Conservation (phyloP, 805 yeast species). For the Yarrowia sp. region DNA sequence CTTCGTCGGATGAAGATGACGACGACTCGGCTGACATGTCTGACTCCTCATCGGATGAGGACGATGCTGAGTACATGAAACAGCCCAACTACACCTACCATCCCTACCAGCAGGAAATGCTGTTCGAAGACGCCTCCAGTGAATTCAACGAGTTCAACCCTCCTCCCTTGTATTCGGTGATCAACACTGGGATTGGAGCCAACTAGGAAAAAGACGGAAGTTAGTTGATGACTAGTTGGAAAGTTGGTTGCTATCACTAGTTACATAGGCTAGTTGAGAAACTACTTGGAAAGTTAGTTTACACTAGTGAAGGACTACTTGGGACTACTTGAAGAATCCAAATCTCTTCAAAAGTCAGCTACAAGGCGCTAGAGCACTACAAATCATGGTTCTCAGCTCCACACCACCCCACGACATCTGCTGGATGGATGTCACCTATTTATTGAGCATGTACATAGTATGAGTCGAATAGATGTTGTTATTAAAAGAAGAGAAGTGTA, state of each 20-base stretch:
- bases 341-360: no score
- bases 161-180: conserved; percentile 2
- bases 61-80: conserved; percentile 16
- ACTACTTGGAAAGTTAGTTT: no score
- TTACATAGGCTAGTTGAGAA: no score
- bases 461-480: neutral
- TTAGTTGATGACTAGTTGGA: no score
- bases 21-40: conserved; percentile 6
- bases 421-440: conserved; percentile 23
- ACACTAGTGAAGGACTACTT: no score
- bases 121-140: conserved; percentile 12
- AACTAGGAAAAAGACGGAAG: neutral
- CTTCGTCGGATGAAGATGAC: conserved; percentile 6
- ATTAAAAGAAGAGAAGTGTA: no score
- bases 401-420: no score
- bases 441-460: conserved; percentile 20
- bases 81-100: conserved; percentile 27
- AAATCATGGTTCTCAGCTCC: no score
- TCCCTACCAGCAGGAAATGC: conserved; percentile 3
- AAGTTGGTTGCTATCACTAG: no score
- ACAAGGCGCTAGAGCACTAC: no score
- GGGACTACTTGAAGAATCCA: no score
- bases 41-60: conserved; percentile 15
- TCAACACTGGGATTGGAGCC: conserved; percentile 4
- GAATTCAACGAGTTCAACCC: neutral